phyloP scores from a whole-genome alignment of 1,284 basidiomycete genomes.

The Trichosporon inkin region DNA sequence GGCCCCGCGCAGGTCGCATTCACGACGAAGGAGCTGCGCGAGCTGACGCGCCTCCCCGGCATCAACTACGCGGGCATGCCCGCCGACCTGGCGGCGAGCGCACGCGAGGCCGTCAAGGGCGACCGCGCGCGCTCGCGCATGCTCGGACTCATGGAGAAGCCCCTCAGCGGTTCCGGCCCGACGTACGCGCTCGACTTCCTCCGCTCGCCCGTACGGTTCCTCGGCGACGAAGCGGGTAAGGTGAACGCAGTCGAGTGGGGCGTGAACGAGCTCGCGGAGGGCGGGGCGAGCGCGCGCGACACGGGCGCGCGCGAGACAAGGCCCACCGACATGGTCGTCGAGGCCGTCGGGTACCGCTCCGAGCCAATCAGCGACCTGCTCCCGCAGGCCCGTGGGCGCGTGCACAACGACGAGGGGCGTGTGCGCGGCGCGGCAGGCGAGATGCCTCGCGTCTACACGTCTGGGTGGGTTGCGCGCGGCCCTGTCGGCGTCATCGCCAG shows the following conservation, averaged over 20 bases:
- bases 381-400: constrained; percentile 50
- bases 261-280: constrained; percentile 37
- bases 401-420: constrained; percentile 47
- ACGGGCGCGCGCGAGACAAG: constrained; percentile 60
- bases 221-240: constrained; percentile 42
- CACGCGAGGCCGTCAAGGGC: constrained; percentile 44
- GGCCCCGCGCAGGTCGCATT: constrained; percentile 88
- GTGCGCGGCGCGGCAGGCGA: constrained; percentile 40
- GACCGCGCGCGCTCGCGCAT: constrained; percentile 54
- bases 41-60: constrained; percentile 74
- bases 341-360: constrained; percentile 80
- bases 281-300: constrained; percentile 53
- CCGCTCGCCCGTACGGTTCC: constrained; percentile 62
- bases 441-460: constrained; percentile 71
- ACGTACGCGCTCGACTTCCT: constrained; percentile 78
- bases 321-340: constrained; percentile 73
- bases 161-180: constrained; percentile 7
- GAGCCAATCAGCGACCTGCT: constrained; percentile 56
- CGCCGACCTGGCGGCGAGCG: constrained; percentile 38
- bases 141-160: constrained; percentile 51
- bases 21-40: constrained; percentile 89
- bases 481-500: constrained; percentile 87
- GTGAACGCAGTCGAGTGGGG: constrained; percentile 42
- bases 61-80: constrained; percentile 52
- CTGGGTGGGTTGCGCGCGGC: constrained; percentile 90